These are phyloP conservation scores for Candida sithepensis DNA, from an alignment of 805 yeast genomes.

Conservation along the genomic window DNA sequence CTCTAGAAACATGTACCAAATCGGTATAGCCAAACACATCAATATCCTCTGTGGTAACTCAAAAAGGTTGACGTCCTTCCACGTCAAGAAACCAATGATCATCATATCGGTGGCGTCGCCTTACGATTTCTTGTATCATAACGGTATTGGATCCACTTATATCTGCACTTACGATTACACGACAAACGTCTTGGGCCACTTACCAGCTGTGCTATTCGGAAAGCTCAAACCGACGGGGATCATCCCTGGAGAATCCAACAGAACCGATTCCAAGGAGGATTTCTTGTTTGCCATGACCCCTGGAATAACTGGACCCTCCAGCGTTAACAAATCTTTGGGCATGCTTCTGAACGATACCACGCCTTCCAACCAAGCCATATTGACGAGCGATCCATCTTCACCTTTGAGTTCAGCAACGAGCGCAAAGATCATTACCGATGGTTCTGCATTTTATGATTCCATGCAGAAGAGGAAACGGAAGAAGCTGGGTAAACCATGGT, in stretches of 20 bases:
- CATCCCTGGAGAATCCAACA: constrained; percentile 47
- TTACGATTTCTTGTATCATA: constrained; percentile 55
- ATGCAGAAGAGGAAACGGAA: constrained; percentile 9
- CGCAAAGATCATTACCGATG: background rate
- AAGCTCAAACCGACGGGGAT: constrained; percentile 47
- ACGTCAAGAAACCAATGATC: constrained; percentile 45
- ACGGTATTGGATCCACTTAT: constrained; percentile 52
- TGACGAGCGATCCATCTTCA: background rate
- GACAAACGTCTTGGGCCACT: constrained; percentile 42
- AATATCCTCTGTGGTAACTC: constrained; percentile 49
- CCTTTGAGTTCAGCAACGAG: background rate
- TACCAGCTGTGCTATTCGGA: constrained; percentile 54
- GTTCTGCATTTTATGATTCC: background rate
- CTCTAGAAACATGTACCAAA: constrained; percentile 56
- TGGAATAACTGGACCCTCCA: constrained; percentile 1
- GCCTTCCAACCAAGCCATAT: background rate
- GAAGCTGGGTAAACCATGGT: constrained; percentile 39
- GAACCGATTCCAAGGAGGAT: constrained; percentile 5
- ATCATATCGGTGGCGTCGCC: constrained; percentile 62
- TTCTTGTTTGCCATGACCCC: constrained; percentile 5
- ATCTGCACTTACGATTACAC: constrained; percentile 63
- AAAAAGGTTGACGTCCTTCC: constrained; percentile 30
- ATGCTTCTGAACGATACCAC: constrained; percentile 4
- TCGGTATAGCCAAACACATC: constrained; percentile 56
- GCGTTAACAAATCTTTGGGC: constrained; percentile 4